Percentiles rank a stretch among this genome's conserved stretches.
phyloP scores from a whole-genome alignment of 2,329 filamentous ascomycete species.

The Pestalotiopsis sp. region DNA sequence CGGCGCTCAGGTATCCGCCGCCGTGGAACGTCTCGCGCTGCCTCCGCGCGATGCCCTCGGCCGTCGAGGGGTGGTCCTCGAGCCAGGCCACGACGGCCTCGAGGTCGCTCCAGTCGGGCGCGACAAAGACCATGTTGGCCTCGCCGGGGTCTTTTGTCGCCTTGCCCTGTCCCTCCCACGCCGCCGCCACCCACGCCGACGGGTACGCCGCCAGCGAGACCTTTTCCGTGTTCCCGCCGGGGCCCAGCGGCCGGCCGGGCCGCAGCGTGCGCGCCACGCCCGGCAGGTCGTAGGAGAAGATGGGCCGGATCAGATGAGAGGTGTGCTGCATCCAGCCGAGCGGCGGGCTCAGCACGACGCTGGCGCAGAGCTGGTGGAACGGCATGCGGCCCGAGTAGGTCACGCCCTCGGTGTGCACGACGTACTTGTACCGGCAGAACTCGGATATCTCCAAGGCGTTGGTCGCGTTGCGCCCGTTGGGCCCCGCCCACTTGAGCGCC shows the following conservation, averaged over 20 bases:
- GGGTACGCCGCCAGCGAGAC: conserved; percentile 22
- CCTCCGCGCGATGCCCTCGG: conserved; percentile 45
- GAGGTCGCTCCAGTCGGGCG: conserved; percentile 40
- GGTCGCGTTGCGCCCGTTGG: conserved; percentile 30
- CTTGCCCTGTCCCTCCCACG: conserved; percentile 36
- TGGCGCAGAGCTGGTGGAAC: conserved; percentile 50
- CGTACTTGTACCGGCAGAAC: conserved; percentile 52
- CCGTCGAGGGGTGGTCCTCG: conserved; percentile 40
- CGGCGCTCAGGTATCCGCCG: conserved; percentile 46
- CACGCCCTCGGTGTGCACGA: conserved; percentile 55
- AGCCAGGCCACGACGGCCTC: conserved; percentile 46
- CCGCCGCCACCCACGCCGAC: conserved; percentile 26
- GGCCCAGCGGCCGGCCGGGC: neutral
- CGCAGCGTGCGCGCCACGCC: conserved; percentile 8
- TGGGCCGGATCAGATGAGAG: conserved; percentile 46
- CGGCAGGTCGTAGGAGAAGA: conserved; percentile 37
- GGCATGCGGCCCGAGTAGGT: conserved; percentile 53
- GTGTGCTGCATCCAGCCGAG: conserved; percentile 50
- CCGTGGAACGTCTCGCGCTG: conserved; percentile 45
- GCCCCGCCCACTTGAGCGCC: conserved; percentile 35
- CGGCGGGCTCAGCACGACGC: conserved; percentile 48
- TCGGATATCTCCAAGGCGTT: conserved; percentile 50
- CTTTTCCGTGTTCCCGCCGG: conserved; percentile 7
- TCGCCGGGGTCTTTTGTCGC: conserved; percentile 28
- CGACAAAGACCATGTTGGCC: conserved; percentile 36